Conservation (phyloP, 805 yeast species). For the Zygotorulaspora danielsina region DNA sequence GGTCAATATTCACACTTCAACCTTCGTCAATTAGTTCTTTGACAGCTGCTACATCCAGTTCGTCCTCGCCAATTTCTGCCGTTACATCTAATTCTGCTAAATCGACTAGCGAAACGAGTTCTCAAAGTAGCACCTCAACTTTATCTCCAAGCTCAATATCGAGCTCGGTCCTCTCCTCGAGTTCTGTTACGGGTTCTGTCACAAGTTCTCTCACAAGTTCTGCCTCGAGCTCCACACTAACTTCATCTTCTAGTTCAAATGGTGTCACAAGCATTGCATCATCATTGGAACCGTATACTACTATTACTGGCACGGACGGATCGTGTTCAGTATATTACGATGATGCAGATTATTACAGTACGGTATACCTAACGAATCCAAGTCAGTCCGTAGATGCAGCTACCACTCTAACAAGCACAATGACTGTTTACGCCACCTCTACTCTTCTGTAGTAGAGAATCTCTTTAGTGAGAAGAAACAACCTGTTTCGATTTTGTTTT, state of each 20-base stretch:
- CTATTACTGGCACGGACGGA: constrained; percentile 21
- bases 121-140: constrained; percentile 3
- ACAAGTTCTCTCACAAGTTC: constrained; percentile 1
- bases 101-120: neutral
- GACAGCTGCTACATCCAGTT: constrained; percentile 8
- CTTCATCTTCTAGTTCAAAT: constrained; percentile 12
- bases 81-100: neutral
- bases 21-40: constrained; percentile 13
- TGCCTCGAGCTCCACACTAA: constrained; percentile 1
- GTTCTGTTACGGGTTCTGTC: constrained; percentile 4
- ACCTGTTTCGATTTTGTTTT: neutral
- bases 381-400: constrained; percentile 34
- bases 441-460: constrained; percentile 2
- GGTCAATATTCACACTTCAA: constrained; percentile 7
- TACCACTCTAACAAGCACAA: constrained; percentile 35
- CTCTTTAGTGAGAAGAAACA: neutral
- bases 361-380: constrained; percentile 28
- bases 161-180: neutral
- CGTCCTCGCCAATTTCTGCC: neutral
- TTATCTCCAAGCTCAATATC: neutral
- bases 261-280: constrained; percentile 10
- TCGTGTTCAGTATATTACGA: constrained; percentile 27
- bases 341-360: constrained; percentile 31
- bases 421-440: constrained; percentile 25
- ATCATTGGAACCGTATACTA: constrained; percentile 11